phyloP scores from a whole-genome alignment of 352 stramenopile genomes.

The Pythium phragmitis region DNA sequence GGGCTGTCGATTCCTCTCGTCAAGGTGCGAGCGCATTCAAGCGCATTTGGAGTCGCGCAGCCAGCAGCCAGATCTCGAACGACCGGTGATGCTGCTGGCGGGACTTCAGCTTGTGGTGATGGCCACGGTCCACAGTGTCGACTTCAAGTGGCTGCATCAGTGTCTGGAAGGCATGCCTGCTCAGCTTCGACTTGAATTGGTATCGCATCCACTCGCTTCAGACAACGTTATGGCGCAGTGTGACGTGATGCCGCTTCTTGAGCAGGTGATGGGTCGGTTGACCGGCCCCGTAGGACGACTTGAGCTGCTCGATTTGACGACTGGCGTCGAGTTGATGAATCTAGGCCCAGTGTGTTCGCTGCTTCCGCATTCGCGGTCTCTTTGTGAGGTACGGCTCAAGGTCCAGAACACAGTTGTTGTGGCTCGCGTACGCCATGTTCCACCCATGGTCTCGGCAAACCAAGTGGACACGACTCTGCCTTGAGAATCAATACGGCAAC shows the following conservation, averaged over 20 bases:
- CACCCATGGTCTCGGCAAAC: too few relatives aligned
- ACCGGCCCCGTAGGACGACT: background rate
- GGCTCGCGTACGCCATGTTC: too few relatives aligned
- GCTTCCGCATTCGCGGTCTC: background rate
- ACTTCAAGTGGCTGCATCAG: background rate
- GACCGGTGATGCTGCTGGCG: too few relatives aligned
- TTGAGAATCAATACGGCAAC: too few relatives aligned
- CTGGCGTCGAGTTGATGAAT: background rate
- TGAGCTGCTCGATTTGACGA: background rate
- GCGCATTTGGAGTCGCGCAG: background rate
- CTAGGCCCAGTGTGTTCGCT: background rate
- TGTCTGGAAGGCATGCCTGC: background rate
- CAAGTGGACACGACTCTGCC: too few relatives aligned
- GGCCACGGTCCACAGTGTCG: too few relatives aligned
- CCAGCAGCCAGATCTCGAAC: too few relatives aligned
- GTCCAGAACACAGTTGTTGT: too few relatives aligned
- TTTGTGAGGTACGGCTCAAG: too few relatives aligned
- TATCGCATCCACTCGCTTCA: background rate
- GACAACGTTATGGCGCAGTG: background rate
- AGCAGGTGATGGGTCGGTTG: background rate
- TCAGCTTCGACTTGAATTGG: background rate
- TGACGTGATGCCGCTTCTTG: background rate
- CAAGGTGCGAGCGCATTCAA: background rate
- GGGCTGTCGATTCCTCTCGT: background rate
- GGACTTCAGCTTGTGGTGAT: too few relatives aligned